Evolutionary conservation across 225 moss, liverwort and hornwort species (phyloP), one percentile per base, ranked within the genome.

Genomic region (Climacium dendroides): DNA sequence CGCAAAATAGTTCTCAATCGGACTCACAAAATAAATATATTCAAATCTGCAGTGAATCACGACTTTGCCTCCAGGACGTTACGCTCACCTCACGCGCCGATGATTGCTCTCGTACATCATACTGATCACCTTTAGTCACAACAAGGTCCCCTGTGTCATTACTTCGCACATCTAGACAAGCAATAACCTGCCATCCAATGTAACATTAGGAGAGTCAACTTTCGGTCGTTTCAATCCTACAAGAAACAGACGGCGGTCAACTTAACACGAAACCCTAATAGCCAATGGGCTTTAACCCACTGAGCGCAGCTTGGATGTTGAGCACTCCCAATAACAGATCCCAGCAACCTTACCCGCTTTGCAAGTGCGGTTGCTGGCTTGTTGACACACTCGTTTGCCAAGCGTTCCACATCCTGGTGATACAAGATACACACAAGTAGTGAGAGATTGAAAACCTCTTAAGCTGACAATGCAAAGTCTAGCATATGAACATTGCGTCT

Each of bases 111-210:
- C 99, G 90, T 52, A 99, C 99, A 95, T 99, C 99, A 92, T 99
- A 99, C 85, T 97, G 99, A 89, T 99, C 99, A 83, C 99, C 99
- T 94, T 99, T 99, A 14, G 99, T 99, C 67, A 99, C 99, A 72
- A 99, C 97, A 60, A 99, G 96, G 90, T 99, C 99, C 71, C 97
- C 96, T 50, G 94, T 69, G 87, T 99, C 97, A 87, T 99, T 99
- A 87, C 89, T 94, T 81, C 99, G 95, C 91, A 99, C 99, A 93
- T 99, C 99, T 81, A 99, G 92, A 90, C 99, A 97, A 48, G 99
- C 99, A 90, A 99, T 97, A 75, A 98, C 95, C 98, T 98, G 98
- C 91, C 73, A 76, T 66, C 55, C 72, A 85, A 85, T 20, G 85
- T 55, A 63, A 83, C 82, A 88, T 58, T 45, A 85, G 12, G 59